These are phyloP conservation scores for Symbiodinium natans DNA, from an alignment of 73 alveolate genomes.

Conservation along the genomic window DNA sequence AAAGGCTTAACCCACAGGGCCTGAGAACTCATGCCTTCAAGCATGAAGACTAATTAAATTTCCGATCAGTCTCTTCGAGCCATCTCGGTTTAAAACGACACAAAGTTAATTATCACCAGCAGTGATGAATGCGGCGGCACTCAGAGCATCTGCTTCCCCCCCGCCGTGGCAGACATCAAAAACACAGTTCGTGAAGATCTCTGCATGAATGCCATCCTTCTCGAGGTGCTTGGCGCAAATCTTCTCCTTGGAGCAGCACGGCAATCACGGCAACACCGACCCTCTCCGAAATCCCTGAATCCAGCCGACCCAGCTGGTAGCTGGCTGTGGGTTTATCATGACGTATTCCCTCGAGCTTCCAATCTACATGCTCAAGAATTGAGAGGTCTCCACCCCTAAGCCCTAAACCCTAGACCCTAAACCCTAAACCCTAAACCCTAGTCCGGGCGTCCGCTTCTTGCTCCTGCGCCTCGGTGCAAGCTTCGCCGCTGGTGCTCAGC, in stretches of 20 bases:
- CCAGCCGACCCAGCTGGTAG: background rate
- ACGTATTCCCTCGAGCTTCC: background rate
- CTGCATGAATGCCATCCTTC: slow-evolving; percentile 23
- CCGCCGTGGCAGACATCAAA: slow-evolving; percentile 70
- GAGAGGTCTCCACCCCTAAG: too few relatives aligned
- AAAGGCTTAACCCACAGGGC: background rate
- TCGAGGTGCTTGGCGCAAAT: slow-evolving; percentile 51
- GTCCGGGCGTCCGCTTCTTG: slow-evolving; percentile 38
- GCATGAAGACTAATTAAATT: background rate
- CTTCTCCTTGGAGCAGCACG: slow-evolving; percentile 23
- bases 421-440: background rate
- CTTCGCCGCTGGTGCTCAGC: background rate
- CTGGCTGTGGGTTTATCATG: background rate
- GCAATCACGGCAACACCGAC: too few relatives aligned
- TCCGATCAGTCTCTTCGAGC: background rate
- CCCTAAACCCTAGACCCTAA: background rate
- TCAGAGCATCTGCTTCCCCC: slow-evolving; percentile 49
- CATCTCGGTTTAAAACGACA: background rate
- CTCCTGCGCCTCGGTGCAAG: slow-evolving; percentile 16
- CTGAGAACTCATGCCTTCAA: background rate
- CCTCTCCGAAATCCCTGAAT: too few relatives aligned
- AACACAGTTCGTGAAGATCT: slow-evolving; percentile 34
- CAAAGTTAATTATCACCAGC: background rate
- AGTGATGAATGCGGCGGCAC: slow-evolving; percentile 58
- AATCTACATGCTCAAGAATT: too few relatives aligned